Evolutionary conservation across 176 grass and related monocot species (phyloP).

Genomic region (Aegilops bicornis): DNA sequence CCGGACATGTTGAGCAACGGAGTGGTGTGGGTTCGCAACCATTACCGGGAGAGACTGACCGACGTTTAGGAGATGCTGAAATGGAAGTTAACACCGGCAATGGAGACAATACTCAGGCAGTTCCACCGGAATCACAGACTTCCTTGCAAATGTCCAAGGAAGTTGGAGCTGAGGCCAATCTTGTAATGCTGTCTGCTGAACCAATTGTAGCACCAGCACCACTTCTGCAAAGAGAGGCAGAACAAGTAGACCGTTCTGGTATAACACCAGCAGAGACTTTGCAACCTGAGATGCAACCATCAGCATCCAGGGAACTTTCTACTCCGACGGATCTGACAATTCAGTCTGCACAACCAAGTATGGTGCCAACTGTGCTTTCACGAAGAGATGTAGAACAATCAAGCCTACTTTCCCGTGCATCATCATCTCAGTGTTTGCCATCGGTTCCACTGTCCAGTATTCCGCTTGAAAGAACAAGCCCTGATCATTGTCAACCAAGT

Average conservation of each 20-base stretch:
- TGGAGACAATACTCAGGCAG: not conserved
- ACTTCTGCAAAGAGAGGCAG: constrained; percentile 17
- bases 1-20: constrained; percentile 10
- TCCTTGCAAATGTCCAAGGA: constrained; percentile 20
- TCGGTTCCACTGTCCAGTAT: constrained; percentile 23
- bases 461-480: constrained; percentile 26
- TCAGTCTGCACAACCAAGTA: constrained; percentile 30
- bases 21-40: not conserved
- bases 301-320: not conserved
- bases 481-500: constrained; percentile 23
- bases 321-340: not conserved
- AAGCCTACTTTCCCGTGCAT: not conserved
- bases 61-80: constrained; percentile 31
- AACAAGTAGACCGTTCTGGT: constrained; percentile 13
- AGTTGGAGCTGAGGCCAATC: constrained; percentile 8
- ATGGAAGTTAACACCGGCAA: constrained; percentile 21
- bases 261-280: constrained; percentile 12
- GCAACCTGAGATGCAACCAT: constrained; percentile 35
- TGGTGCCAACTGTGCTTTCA: constrained; percentile 18
- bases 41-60: not conserved
- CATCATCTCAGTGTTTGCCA: constrained; percentile 29
- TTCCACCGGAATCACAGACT: not conserved
- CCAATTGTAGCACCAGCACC: constrained; percentile 27
- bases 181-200: constrained; percentile 18
- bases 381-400: constrained; percentile 8